Evolutionary conservation across 225 moss, liverwort and hornwort species (phyloP), one percentile per base, ranked within the genome.

Genomic region (Physcomitrellopsis africana): DNA sequence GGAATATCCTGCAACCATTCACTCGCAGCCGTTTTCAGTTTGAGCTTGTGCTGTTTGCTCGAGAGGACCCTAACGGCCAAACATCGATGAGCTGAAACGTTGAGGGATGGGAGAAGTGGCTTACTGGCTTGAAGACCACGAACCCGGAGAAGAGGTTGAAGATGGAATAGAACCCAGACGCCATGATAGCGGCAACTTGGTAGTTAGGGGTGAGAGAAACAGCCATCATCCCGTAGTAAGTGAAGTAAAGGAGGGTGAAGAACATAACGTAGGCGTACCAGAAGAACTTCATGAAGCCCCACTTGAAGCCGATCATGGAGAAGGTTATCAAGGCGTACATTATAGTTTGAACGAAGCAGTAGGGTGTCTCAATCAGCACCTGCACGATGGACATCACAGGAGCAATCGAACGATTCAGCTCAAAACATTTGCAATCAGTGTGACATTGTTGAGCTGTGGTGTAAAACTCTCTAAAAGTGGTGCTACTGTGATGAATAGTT

Each of bases 141-240:
- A 77, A 77, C 3, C 77, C 77, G 26, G 77, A 77, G 53, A 77
- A 77, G 44, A 77, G 77, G 20, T 77, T 77, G 42, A 70, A 77
- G 62, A 77, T 0, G 23, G 77, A 71, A 26, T 77, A 77, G 77
- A 77, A 77, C n/a, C 77, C 77, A 1, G 77, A 58, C 7, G 77
- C 77, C 26, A 64, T 46, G 26, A 77, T 77, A 10, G 77, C 77
- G 43, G 77, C 77, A 29, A 77, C 70, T 26, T 77, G 69, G 19
- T 77, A 70, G 54, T 77, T 77, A 43, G 77, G 77, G 24, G 77
- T 77, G 54, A 77, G 70, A n/a, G 77, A 69, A 23, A 77, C 77
- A 12, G 77, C 77, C 77, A 77, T 77, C 77, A 77, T 77, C 22
- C 77, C 77, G 20, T 77, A 77, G 23, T 77, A 77, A 6, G 77